A percentile compares a stretch with the other conserved stretches of the same genome.
phyloP scores from a whole-genome alignment of 768 basidiomycete genomes.

The Boletellus ananiceps region DNA sequence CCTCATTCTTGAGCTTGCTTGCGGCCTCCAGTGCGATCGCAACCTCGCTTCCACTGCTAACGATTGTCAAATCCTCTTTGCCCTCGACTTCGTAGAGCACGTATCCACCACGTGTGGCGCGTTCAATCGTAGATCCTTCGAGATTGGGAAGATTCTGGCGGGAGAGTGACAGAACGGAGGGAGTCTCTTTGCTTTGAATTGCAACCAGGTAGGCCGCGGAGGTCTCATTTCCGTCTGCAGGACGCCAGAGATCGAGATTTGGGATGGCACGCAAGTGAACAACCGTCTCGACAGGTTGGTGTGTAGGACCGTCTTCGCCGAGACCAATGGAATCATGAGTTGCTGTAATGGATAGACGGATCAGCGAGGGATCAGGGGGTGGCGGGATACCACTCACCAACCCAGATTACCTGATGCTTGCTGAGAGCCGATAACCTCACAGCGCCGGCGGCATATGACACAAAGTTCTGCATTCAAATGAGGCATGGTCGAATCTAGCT shows the following conservation, averaged over 20 bases:
- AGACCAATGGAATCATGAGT: conserved; percentile 94
- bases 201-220: conserved; percentile 86
- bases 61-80: conserved; percentile 82
- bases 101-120: conserved; percentile 81
- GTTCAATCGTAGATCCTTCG: conserved; percentile 81
- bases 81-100: conserved; percentile 72
- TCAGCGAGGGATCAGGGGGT: not conserved
- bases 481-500: conserved; percentile 6
- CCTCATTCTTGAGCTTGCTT: conserved; percentile 68
- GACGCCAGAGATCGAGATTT: conserved; percentile 90
- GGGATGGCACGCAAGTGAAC: conserved; percentile 85
- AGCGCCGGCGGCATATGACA: conserved; percentile 90
- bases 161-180: conserved; percentile 79
- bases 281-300: conserved; percentile 90
- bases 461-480: conserved; percentile 63
- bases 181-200: conserved; percentile 67
- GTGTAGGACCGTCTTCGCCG: conserved; percentile 93
- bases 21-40: conserved; percentile 84
- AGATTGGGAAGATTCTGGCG: conserved; percentile 93
- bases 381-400: conserved; percentile 50
- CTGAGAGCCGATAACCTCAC: conserved; percentile 88
- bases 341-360: conserved; percentile 38
- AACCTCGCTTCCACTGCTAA: conserved; percentile 88
- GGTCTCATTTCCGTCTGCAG: conserved; percentile 96
- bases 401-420: conserved; percentile 89